These are phyloP conservation scores for Ophiocordyceps camponoti-saundersi DNA, from an alignment of 2,329 filamentous ascomycete species.

Conservation along the genomic window DNA sequence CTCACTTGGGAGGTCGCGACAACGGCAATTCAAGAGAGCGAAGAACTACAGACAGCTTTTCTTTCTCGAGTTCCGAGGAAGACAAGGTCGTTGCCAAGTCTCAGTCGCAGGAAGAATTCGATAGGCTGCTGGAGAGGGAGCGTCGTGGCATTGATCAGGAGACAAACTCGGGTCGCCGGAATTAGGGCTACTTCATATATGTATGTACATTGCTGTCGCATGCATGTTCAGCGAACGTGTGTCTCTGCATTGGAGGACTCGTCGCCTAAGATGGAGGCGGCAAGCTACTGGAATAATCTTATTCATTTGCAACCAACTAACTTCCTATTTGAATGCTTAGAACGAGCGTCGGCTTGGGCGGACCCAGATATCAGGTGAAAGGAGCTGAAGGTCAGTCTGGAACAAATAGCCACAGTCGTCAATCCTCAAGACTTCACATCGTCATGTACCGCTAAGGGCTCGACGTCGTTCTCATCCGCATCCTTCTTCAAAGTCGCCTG, in stretches of 20 bases:
- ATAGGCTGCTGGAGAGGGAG: conserved; percentile 29
- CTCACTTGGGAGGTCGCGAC: conserved; percentile 7
- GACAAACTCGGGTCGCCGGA: conserved; percentile 9
- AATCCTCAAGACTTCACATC: conserved; percentile 11
- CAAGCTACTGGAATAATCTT: neutral
- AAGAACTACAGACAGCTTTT: conserved; percentile 11
- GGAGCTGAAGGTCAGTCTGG: neutral
- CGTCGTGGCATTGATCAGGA: conserved; percentile 14
- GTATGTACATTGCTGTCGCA: neutral
- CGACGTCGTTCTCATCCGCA: conserved; percentile 13
- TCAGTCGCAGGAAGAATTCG: conserved; percentile 33
- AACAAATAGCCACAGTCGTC: neutral
- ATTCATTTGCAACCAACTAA: neutral
- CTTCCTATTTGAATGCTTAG: neutral
- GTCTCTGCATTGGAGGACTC: neutral
- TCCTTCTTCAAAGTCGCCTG: conserved; percentile 19
- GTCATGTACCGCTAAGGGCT: conserved; percentile 19
- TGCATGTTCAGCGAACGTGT: neutral
- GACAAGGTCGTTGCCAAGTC: conserved; percentile 21
- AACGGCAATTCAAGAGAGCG: conserved; percentile 8
- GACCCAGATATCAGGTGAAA: neutral
- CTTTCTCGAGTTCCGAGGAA: conserved; percentile 18
- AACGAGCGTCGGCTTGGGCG: neutral
- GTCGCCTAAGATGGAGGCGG: neutral
- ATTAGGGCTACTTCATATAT: conserved; percentile 1